Conservation (phyloP, 148 eudicot species). For the Cornus florida region DNA sequence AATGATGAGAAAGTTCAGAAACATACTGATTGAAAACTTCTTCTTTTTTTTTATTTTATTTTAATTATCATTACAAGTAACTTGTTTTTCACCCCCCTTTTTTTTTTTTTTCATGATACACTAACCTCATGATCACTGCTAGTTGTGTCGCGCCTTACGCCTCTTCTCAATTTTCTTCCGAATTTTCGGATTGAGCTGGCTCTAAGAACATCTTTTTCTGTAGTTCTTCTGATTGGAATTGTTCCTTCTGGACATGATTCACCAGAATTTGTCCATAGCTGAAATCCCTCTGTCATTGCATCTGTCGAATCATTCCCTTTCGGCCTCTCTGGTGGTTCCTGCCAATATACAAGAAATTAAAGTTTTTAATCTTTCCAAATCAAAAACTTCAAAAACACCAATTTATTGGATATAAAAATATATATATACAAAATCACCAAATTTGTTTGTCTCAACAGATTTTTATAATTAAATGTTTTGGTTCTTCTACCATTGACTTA, state of each 20-base stretch:
- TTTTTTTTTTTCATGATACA: background rate
- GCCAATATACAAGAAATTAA: slow-evolving; percentile 8
- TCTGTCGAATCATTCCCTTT: slow-evolving; percentile 43
- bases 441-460: too few species aligned
- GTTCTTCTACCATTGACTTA: too few species aligned
- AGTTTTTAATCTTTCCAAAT: background rate
- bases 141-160: slow-evolving; percentile 62
- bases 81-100: too few species aligned
- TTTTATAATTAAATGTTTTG: too few species aligned
- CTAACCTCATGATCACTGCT: slow-evolving; percentile 92
- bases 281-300: slow-evolving; percentile 35
- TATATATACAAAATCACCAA: too few species aligned
- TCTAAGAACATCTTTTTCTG: slow-evolving; percentile 70
- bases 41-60: too few species aligned
- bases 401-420: too few species aligned
- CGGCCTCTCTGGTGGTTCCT: slow-evolving; percentile 92
- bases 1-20: background rate
- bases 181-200: slow-evolving; percentile 60
- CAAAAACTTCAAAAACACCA: background rate
- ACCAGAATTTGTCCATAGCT: slow-evolving; percentile 65
- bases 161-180: slow-evolving; percentile 68
- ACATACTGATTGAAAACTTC: background rate
- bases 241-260: slow-evolving; percentile 93
- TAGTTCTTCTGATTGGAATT: slow-evolving; percentile 85
- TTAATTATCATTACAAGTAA: too few species aligned